phyloP scores from a whole-genome alignment of 495 filamentous ascomycete genomes.

The Lophium mytilinum region DNA sequence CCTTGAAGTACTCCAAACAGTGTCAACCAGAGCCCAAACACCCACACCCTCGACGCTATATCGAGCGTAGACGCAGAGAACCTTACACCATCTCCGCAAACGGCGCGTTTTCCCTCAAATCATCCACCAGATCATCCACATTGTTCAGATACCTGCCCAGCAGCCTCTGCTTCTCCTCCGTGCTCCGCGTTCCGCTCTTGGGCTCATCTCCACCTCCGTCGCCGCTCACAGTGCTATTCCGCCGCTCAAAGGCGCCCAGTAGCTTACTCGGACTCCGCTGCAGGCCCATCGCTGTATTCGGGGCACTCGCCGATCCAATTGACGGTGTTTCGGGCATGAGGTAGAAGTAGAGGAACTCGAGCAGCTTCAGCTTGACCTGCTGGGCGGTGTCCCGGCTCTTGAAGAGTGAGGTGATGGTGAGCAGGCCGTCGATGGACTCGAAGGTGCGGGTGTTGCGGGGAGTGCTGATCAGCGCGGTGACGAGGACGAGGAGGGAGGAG shows the following conservation, averaged over 20 bases:
- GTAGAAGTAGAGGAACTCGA: slow-evolving; percentile 97
- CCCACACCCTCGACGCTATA: neutral
- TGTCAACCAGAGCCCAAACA: neutral
- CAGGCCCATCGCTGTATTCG: slow-evolving; percentile 36
- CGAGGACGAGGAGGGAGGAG: slow-evolving; percentile 77
- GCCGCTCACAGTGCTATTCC: slow-evolving; percentile 36
- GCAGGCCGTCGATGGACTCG: slow-evolving; percentile 82
- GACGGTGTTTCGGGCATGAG: slow-evolving; percentile 82
- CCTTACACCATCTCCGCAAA: slow-evolving; percentile 35
- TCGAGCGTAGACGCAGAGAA: neutral
- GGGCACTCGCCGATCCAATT: slow-evolving; percentile 32
- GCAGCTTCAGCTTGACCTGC: slow-evolving; percentile 84
- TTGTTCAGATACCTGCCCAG: slow-evolving; percentile 77
- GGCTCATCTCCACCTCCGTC: slow-evolving; percentile 31
- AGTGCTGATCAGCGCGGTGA: slow-evolving; percentile 74
- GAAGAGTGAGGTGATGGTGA: slow-evolving; percentile 90
- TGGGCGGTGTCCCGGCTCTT: slow-evolving; percentile 71
- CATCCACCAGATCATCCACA: slow-evolving; percentile 85
- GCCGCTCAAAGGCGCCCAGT: slow-evolving; percentile 40
- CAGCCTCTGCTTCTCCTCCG: slow-evolving; percentile 79
- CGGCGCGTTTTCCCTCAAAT: slow-evolving; percentile 72
- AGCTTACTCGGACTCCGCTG: slow-evolving; percentile 70
- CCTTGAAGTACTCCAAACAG: too few species aligned
- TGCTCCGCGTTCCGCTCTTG: slow-evolving; percentile 52
- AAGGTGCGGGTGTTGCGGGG: slow-evolving; percentile 86